These are phyloP conservation scores for Kodamaea hsintzibuensis DNA, from an alignment of 805 yeast species.

Conservation along the genomic window DNA sequence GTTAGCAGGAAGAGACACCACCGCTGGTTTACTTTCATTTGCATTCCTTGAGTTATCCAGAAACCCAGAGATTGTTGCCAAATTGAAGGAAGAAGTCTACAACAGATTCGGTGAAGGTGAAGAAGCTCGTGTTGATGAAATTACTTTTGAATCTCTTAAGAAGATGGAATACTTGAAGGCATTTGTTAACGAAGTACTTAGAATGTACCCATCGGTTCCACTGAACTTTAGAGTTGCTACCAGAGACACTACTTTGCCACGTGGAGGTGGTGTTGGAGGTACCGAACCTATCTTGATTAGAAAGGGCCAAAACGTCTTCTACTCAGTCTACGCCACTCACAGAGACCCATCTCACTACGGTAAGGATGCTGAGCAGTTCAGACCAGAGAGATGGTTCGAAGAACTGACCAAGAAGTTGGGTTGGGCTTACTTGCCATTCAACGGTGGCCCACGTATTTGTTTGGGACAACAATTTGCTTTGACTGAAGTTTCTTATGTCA, in stretches of 20 bases:
- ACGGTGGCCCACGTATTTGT: constrained; percentile 41
- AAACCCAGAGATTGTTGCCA: constrained; percentile 37
- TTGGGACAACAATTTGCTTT: constrained; percentile 43
- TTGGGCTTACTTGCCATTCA: constrained; percentile 39
- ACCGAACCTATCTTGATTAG: constrained; percentile 22
- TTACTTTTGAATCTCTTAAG: constrained; percentile 51
- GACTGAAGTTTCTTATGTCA: constrained; percentile 35
- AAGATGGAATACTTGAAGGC: constrained; percentile 47
- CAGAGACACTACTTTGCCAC: constrained; percentile 49
- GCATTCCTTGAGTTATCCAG: constrained; percentile 46
- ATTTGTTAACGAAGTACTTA: constrained; percentile 49
- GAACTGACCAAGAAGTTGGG: constrained; percentile 28
- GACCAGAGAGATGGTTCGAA: constrained; percentile 41
- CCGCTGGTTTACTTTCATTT: constrained; percentile 52
- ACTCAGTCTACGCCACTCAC: constrained; percentile 23
- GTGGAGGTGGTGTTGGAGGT: constrained; percentile 46
- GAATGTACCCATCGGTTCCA: constrained; percentile 55
- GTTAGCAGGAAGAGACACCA: constrained; percentile 57
- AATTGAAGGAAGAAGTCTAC: constrained; percentile 39
- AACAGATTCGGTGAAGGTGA: constrained; percentile 34
- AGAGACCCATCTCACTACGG: constrained; percentile 28
- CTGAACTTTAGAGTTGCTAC: constrained; percentile 47
- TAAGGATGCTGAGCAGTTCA: constrained; percentile 33
- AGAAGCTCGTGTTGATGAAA: constrained; percentile 34
- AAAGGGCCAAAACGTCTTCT: constrained; percentile 23